Evolutionary conservation across 345 rosid genomes (phyloP), one percentile per base, ranked within the genome.

Genomic region (Pseudoturritis turrita): DNA sequence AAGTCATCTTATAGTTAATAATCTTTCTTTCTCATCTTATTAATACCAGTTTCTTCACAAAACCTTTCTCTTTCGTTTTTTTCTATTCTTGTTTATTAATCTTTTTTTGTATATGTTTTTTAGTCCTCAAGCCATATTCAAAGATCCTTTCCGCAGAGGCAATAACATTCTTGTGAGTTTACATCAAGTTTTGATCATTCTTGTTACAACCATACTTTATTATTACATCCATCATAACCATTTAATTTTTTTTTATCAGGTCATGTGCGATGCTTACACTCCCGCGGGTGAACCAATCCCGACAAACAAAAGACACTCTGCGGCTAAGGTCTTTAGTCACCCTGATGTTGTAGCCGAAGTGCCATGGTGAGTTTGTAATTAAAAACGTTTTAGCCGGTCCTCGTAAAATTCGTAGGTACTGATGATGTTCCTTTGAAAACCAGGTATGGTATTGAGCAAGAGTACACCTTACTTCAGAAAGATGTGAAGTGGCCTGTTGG

Each of bases 51-150:
- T 67, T 15, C 19, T 9, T 44, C 17, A 22, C 11, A 3, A 43
- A 43, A 49, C 3, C 1, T 28, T 2, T 44, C 55, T 46, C 43
- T 15, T 37, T 23, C 7, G 13, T 44, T 31, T 26, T 25, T 9
- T 35, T 51, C 9, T 19, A 5, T 72, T 73, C 40, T 35, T 35
- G 47, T 25, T 46, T 64, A 56, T 4, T 67, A 74, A 51, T 60
- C 46, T 29, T 50, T 28, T 45, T 73, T 23, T 62, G 21, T 49
- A 7, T 49, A 11, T 44, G 7, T 55, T 0, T 51, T 23, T 2
- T 71, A 92, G 98, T 62, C 98, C 98, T 53, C 98, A 90, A 79
- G 97, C 98, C 22, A 88, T 93, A 65, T 93, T 93, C 87, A 88
- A 59, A 75, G 97, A 93, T 67, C 98, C 98, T 49, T 93, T 93